Evolutionary conservation across 2,329 filamentous ascomycete genomes (phyloP).

Genomic region (Colletotrichum siamense): DNA sequence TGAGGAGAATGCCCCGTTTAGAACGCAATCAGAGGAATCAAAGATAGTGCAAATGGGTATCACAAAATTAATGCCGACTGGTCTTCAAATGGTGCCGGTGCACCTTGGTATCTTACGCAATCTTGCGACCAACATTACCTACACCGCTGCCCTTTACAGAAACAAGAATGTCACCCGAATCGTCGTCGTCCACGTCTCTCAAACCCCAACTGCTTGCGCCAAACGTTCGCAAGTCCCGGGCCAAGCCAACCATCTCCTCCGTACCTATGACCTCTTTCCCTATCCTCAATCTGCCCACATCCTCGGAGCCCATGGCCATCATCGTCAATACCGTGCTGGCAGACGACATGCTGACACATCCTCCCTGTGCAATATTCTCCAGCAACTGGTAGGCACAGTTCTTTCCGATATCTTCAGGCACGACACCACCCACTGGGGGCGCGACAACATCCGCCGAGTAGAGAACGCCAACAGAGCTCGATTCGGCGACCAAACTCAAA

Average conservation of each 20-base stretch:
- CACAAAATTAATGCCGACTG: neutral
- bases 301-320: conserved; percentile 98
- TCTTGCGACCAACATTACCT: conserved; percentile 93
- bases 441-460: conserved; percentile 86
- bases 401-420: conserved; percentile 90
- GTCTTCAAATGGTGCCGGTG: conserved; percentile 20
- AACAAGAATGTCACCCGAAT: conserved; percentile 78
- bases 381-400: conserved; percentile 88
- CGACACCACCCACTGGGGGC: conserved; percentile 78
- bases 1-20: conserved; percentile 17
- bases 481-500: conserved; percentile 88
- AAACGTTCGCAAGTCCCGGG: conserved; percentile 86
- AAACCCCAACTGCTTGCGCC: conserved; percentile 92
- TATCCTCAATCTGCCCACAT: conserved; percentile 85
- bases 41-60: conserved; percentile 5
- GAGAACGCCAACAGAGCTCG: conserved; percentile 78
- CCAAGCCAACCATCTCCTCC: conserved; percentile 80
- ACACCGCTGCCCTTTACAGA: conserved; percentile 93
- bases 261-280: conserved; percentile 82
- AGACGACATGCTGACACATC: conserved; percentile 77
- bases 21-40: conserved; percentile 19
- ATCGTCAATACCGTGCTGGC: conserved; percentile 79
- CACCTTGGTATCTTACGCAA: conserved; percentile 53
- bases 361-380: conserved; percentile 81
- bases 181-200: conserved; percentile 71